Percentiles rank a stretch among this genome's conserved stretches.
phyloP scores from a whole-genome alignment of 108 stramenopile species.

The Cyclotella cryptica region DNA sequence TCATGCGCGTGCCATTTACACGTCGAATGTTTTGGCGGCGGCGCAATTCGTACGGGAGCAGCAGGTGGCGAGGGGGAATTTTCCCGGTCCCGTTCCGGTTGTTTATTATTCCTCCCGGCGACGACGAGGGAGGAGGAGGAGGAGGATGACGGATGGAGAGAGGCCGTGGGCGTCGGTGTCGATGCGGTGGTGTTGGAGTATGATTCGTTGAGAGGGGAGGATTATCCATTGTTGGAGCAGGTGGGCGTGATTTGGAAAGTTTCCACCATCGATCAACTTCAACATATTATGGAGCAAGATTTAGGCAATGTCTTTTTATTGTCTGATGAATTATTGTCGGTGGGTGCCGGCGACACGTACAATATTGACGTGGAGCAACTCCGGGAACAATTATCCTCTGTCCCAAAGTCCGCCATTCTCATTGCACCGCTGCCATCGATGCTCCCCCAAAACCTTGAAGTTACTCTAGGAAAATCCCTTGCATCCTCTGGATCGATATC shows the following conservation, averaged over 20 bases:
- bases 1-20: conserved; percentile 53
- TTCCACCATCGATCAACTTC: conserved; percentile 37
- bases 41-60: conserved; percentile 58
- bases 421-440: conserved; percentile 61
- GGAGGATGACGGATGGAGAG: conserved; percentile 7
- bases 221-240: background rate
- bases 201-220: background rate
- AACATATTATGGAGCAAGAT: conserved; percentile 33
- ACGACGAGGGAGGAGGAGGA: too few relatives aligned
- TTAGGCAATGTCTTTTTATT: conserved; percentile 50
- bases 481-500: conserved; percentile 33
- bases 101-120: conserved; percentile 54
- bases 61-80: conserved; percentile 64
- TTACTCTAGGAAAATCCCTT: conserved; percentile 39
- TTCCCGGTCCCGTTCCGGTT: conserved; percentile 82
- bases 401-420: conserved; percentile 47
- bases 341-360: background rate
- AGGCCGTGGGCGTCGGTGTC: conserved; percentile 47
- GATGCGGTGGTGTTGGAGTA: conserved; percentile 38
- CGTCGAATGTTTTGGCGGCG: conserved; percentile 29
- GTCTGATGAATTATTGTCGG: conserved; percentile 12
- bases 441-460: conserved; percentile 59
- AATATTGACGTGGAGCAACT: conserved; percentile 13
- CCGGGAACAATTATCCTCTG: conserved; percentile 18
- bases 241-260: conserved; percentile 63